phyloP scores from a whole-genome alignment of 108 stramenopile genomes.

The Cylindrotheca closterium region DNA sequence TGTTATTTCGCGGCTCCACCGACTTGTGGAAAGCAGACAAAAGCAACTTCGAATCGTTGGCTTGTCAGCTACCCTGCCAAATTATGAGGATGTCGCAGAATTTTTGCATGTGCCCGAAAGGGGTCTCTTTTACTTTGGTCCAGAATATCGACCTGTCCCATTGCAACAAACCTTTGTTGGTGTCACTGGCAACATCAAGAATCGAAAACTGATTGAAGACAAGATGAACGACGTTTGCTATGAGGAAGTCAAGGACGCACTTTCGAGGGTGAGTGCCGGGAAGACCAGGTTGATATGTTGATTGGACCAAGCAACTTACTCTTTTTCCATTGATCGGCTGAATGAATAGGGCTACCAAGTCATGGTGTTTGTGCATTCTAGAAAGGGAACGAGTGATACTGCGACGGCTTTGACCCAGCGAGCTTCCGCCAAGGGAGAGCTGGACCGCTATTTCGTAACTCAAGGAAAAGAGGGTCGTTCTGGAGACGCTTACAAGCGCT shows the following conservation, averaged over 20 bases:
- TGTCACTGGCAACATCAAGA: constrained; percentile 74
- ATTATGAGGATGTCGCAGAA: constrained; percentile 90
- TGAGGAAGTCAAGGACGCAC: constrained; percentile 83
- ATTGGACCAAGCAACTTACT: too few relatives aligned
- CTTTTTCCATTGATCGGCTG: too few relatives aligned
- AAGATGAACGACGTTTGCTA: constrained; percentile 94
- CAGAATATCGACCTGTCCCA: constrained; percentile 97
- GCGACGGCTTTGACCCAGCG: constrained; percentile 80
- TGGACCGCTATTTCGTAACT: constrained; percentile 71
- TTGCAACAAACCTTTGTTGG: constrained; percentile 97
- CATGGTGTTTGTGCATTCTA: constrained; percentile 99
- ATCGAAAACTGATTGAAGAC: constrained; percentile 64
- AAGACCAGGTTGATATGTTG: too few relatives aligned
- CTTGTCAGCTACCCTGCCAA: constrained; percentile 98
- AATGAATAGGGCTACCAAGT: constrained; percentile 90
- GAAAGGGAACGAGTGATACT: constrained; percentile 94
- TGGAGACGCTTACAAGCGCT: constrained; percentile 61
- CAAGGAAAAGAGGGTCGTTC: constrained; percentile 46
- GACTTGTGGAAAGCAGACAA: constrained; percentile 94
- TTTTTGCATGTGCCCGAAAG: constrained; percentile 78
- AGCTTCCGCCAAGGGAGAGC: constrained; percentile 56
- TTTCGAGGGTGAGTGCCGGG: constrained; percentile 33
- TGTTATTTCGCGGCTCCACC: constrained; percentile 94
- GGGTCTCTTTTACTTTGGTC: constrained; percentile 95
- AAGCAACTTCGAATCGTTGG: constrained; percentile 92